phyloP scores from a whole-genome alignment of 2,329 filamentous ascomycete species.

The Fusarium incarnatum region DNA sequence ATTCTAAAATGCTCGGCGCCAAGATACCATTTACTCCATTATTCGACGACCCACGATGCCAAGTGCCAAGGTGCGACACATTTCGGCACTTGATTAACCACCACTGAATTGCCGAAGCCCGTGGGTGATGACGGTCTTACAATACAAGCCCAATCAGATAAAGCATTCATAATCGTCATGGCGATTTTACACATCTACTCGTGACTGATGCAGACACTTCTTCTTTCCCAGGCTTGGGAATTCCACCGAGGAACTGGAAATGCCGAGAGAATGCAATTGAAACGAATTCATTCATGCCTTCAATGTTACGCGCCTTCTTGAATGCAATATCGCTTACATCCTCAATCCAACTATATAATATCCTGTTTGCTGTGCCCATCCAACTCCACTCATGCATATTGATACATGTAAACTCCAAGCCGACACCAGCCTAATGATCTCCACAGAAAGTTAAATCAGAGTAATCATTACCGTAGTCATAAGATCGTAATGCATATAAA shows the following conservation, averaged over 20 bases:
- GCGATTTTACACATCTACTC: too few relatives aligned
- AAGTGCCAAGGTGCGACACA: not conserved
- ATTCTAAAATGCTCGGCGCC: conserved; percentile 10
- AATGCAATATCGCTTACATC: too few relatives aligned
- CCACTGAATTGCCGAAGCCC: not conserved
- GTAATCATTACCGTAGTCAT: conserved; percentile 6
- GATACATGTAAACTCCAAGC: conserved; percentile 1
- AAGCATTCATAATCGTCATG: too few relatives aligned
- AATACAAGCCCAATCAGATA: too few relatives aligned
- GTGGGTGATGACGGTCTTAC: too few relatives aligned
- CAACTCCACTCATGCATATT: not conserved
- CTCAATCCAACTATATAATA: too few relatives aligned
- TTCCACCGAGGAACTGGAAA: too few relatives aligned
- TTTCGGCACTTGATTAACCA: not conserved
- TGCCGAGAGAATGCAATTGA: too few relatives aligned
- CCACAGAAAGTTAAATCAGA: not conserved
- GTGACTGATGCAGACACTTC: too few relatives aligned
- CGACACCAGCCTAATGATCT: not conserved
- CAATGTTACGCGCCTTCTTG: too few relatives aligned
- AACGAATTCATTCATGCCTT: too few relatives aligned
- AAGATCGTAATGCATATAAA: conserved; percentile 12
- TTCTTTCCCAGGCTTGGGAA: too few relatives aligned
- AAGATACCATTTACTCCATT: not conserved
- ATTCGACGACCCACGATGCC: not conserved
- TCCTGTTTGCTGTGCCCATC: not conserved